Evolutionary conservation across 208 protist genomes (phyloP).

Genomic region (Leishmania tropica): DNA sequence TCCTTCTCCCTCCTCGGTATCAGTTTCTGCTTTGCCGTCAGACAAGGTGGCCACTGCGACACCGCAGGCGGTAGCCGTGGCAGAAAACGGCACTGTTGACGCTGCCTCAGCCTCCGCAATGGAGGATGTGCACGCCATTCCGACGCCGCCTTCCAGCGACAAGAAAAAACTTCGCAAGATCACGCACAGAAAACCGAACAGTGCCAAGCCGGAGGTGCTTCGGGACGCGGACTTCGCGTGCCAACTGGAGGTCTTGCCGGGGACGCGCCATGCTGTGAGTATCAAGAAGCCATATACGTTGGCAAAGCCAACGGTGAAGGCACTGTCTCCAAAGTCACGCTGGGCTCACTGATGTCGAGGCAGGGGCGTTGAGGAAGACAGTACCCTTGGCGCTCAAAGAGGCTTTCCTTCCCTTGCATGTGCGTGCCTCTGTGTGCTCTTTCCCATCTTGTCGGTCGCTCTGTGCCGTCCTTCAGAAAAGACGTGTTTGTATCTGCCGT

Average conservation of each 20-base stretch:
- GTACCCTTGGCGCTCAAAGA: neutral
- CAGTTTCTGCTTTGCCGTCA: neutral
- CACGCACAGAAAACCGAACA: neutral
- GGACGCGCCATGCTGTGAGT: constrained; percentile 6
- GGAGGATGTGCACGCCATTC: neutral
- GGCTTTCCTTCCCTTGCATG: no score
- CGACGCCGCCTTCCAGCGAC: neutral
- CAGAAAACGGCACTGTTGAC: neutral
- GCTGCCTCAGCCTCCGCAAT: neutral
- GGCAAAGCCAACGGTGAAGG: constrained; percentile 1
- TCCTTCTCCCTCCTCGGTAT: neutral
- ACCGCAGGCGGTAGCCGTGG: no score
- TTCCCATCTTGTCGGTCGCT: neutral
- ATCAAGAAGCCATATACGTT: constrained; percentile 11
- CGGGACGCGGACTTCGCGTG: constrained; percentile 28
- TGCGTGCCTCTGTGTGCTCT: neutral
- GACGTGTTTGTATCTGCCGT: neutral
- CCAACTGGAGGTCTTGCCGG: constrained; percentile 21
- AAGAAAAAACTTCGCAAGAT: neutral
- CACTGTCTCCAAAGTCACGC: neutral
- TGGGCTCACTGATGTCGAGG: neutral
- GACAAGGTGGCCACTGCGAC: neutral
- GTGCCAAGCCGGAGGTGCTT: constrained; percentile 13
- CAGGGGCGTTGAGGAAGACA: no score
- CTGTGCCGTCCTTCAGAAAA: neutral